Conservation (phyloP, 495 filamentous ascomycete genomes). For the Pyronema domesticum region DNA sequence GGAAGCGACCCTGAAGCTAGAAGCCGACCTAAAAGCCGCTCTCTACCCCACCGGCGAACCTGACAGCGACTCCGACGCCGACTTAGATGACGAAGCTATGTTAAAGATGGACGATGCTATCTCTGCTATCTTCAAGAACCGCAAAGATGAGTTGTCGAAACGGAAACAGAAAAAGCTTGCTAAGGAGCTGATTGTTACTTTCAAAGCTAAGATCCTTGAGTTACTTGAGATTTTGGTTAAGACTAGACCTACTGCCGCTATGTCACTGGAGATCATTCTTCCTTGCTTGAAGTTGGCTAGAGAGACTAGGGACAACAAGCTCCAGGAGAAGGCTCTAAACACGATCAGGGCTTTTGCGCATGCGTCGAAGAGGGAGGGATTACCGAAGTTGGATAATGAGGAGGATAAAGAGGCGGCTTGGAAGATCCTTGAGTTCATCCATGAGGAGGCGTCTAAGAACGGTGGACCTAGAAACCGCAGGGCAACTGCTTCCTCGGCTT, state of each 20-base stretch:
- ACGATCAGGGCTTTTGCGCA: slow-evolving; percentile 56
- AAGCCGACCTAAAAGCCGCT: slow-evolving; percentile 59
- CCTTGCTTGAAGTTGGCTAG: slow-evolving; percentile 37
- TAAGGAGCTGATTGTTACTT: slow-evolving; percentile 75
- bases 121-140: slow-evolving; percentile 63
- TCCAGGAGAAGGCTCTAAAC: slow-evolving; percentile 51
- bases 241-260: slow-evolving; percentile 46
- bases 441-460: slow-evolving; percentile 45
- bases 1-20: slow-evolving; percentile 31
- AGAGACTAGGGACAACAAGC: slow-evolving; percentile 47
- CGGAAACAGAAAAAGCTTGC: slow-evolving; percentile 70
- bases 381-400: slow-evolving; percentile 9
- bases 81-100: slow-evolving; percentile 95
- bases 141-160: slow-evolving; percentile 30
- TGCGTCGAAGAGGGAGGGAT: slow-evolving; percentile 30
- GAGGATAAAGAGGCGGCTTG: slow-evolving; percentile 28
- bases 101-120: slow-evolving; percentile 69
- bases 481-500: slow-evolving; percentile 42
- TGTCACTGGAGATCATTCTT: slow-evolving; percentile 49
- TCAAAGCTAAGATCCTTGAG: slow-evolving; percentile 86
- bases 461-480: slow-evolving; percentile 41
- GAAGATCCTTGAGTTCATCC: slow-evolving; percentile 46
- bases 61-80: slow-evolving; percentile 41
- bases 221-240: slow-evolving; percentile 73
- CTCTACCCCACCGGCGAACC: slow-evolving; percentile 44